phyloP scores from a whole-genome alignment of 345 rosid genomes.

The Brassica incana region DNA sequence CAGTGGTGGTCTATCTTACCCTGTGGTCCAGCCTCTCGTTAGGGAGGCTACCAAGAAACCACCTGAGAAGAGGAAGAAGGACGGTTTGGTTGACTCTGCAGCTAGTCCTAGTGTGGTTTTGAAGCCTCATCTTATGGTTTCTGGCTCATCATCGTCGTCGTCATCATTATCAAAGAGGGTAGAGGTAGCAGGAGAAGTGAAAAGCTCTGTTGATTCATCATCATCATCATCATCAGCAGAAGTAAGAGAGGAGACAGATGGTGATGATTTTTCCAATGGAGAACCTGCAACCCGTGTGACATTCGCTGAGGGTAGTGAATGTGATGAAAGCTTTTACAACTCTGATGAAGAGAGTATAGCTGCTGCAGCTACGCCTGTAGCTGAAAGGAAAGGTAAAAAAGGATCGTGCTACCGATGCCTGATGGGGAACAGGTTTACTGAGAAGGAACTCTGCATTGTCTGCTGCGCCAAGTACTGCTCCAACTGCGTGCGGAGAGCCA shows the following conservation, averaged over 20 bases:
- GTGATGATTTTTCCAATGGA: not conserved
- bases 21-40: slow-evolving; percentile 58
- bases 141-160: slow-evolving; percentile 33
- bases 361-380: slow-evolving; percentile 34
- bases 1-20: slow-evolving; percentile 41
- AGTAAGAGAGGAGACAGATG: slow-evolving; percentile 6
- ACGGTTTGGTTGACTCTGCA: slow-evolving; percentile 5
- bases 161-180: slow-evolving; percentile 5
- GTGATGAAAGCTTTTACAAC: slow-evolving; percentile 39
- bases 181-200: slow-evolving; percentile 30
- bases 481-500: slow-evolving; percentile 71
- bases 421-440: slow-evolving; percentile 60
- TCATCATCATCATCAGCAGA: not conserved
- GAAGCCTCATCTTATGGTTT: slow-evolving; percentile 14
- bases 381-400: slow-evolving; percentile 65
- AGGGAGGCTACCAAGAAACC: slow-evolving; percentile 28
- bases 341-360: slow-evolving; percentile 41
- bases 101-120: slow-evolving; percentile 32
- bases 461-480: slow-evolving; percentile 77
- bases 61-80: not conserved
- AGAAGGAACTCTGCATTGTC: slow-evolving; percentile 82
- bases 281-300: slow-evolving; percentile 43
- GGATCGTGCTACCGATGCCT: slow-evolving; percentile 77
- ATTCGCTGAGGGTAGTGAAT: slow-evolving; percentile 38
- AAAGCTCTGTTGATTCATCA: slow-evolving; percentile 25